A percentile compares a stretch with the other conserved stretches of the same genome.
Evolutionary conservation across 2,329 filamentous ascomycete genomes (phyloP).

Genomic region (Penicillium italicum): DNA sequence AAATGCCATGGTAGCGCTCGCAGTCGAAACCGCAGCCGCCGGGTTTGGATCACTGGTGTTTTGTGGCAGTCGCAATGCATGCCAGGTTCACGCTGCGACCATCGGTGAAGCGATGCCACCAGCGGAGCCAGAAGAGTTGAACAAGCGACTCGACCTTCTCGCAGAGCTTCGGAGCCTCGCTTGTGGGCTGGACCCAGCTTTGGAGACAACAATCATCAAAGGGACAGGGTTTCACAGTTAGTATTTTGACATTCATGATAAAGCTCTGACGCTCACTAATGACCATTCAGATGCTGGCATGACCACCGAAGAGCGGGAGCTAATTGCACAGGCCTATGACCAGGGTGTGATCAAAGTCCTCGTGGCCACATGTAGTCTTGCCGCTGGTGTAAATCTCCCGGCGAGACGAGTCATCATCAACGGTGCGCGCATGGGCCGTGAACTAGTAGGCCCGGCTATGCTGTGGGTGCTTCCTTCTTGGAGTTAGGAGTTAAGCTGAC

Average conservation of each 20-base stretch:
- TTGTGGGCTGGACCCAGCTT: constrained; percentile 62
- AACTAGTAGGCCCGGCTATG: constrained; percentile 74
- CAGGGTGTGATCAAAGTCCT: constrained; percentile 64
- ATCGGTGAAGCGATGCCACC: constrained; percentile 63
- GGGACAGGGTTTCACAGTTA: constrained; percentile 73
- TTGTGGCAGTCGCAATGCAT: constrained; percentile 64
- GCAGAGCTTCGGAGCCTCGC: constrained; percentile 63
- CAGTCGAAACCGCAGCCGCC: constrained; percentile 63
- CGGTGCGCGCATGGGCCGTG: constrained; percentile 70
- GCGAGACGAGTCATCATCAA: constrained; percentile 73
- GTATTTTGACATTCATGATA: constrained; percentile 23
- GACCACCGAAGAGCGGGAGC: constrained; percentile 70
- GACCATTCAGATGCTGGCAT: constrained; percentile 46
- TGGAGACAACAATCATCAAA: constrained; percentile 61
- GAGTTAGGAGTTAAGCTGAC: constrained; percentile 20
- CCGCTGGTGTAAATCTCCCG: constrained; percentile 74
- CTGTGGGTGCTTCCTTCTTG: constrained; percentile 43
- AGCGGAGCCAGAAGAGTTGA: constrained; percentile 49
- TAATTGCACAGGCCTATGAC: constrained; percentile 69
- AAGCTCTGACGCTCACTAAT: constrained; percentile 25
- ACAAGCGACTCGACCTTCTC: constrained; percentile 61
- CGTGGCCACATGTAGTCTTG: constrained; percentile 73
- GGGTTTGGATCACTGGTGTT: constrained; percentile 72
- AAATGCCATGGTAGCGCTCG: constrained; percentile 68
- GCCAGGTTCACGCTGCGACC: constrained; percentile 64